Conservation (phyloP, 140 eudicot species). For the Oenanthe javanica region DNA sequence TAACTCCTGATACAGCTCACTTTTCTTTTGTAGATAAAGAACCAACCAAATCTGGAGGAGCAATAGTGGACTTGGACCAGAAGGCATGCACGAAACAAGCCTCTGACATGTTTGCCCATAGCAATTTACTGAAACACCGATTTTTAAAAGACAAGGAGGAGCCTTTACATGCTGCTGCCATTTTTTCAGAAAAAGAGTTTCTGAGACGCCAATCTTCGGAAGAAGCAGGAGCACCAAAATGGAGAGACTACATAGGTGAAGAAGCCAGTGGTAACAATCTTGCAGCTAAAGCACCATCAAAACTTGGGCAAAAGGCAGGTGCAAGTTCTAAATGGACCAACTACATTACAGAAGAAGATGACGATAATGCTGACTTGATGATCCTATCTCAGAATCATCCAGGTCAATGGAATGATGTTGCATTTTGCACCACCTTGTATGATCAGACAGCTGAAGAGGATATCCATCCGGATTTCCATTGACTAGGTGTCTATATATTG, state of each 20-base stretch:
- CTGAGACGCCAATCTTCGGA: background rate
- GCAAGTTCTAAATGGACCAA: slow-evolving; percentile 59
- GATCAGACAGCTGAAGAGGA: slow-evolving; percentile 69
- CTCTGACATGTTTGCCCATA: background rate
- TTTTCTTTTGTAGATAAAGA: slow-evolving; percentile 26
- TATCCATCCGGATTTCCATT: slow-evolving; percentile 77
- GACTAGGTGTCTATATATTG: slow-evolving; percentile 8
- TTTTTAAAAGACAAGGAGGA: background rate
- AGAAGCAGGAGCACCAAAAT: slow-evolving; percentile 18
- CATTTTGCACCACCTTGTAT: slow-evolving; percentile 20
- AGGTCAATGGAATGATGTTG: slow-evolving; percentile 18
- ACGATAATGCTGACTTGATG: slow-evolving; percentile 26
- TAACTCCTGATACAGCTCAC: no score
- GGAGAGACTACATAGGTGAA: slow-evolving; percentile 15
- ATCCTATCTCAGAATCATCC: slow-evolving; percentile 11
- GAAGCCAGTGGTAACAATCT: slow-evolving; percentile 6
- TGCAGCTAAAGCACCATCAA: slow-evolving; percentile 16
- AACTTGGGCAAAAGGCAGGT: slow-evolving; percentile 13
- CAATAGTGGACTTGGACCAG: slow-evolving; percentile 19
- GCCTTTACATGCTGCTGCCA: slow-evolving; percentile 1
- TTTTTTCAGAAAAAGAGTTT: slow-evolving; percentile 1
- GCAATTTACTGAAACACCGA: background rate
- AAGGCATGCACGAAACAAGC: background rate
- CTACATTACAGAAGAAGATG: slow-evolving; percentile 52
- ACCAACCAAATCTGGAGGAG: slow-evolving; percentile 15